Evolutionary conservation across 2,329 filamentous ascomycete genomes (phyloP), one percentile per base, ranked within the genome.

Genomic region (Apiospora koreana): DNA sequence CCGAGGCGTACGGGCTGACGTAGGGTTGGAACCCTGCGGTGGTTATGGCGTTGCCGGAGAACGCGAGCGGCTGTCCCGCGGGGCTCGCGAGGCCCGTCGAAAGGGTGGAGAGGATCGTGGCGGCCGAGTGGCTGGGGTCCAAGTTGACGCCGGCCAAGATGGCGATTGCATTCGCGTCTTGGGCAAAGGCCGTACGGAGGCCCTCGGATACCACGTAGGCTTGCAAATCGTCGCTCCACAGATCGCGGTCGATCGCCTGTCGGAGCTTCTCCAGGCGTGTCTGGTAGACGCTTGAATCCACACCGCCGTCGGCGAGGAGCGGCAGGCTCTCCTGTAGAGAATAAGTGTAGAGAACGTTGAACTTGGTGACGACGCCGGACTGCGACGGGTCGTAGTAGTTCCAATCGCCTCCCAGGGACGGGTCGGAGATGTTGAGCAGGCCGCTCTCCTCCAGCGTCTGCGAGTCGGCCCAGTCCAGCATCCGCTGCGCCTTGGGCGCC

Each of bases 401-500:
- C 79, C 79, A 81, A 48, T 81, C 79, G 1, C 78, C 77, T 0
- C 75, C 77, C n/a, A 80, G 74, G 0, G 72, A 73, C 7, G 73
- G 31, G 23, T 78, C 74, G 2, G 75, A 72, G 12, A 80, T 50
- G 43, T 77, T 77, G 72, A 80, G 76, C 1, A 79, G 71, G 1
- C 76, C 75, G 35, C 72, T 71, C 4, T 14, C 18, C 14, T 74
- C 69, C 3, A 70, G 66, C 1, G 73, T 70, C 66, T 80, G 77
- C 23, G 77, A 79, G 68, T 79, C 25, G 28, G 80, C 78, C 79
- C 78, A 81, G 67, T 81, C 78, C 1, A 81, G 74, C 80, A 81
- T 80, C 31, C 68, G 68, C n/a, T 72, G 69, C 3, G 76, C 70
- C 54, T 69, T 69, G 31, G 77, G 71, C 31, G 77, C 76, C 80